Evolutionary conservation across 2,329 filamentous ascomycete genomes (phyloP).

Genomic region (Verticillium nubilum): DNA sequence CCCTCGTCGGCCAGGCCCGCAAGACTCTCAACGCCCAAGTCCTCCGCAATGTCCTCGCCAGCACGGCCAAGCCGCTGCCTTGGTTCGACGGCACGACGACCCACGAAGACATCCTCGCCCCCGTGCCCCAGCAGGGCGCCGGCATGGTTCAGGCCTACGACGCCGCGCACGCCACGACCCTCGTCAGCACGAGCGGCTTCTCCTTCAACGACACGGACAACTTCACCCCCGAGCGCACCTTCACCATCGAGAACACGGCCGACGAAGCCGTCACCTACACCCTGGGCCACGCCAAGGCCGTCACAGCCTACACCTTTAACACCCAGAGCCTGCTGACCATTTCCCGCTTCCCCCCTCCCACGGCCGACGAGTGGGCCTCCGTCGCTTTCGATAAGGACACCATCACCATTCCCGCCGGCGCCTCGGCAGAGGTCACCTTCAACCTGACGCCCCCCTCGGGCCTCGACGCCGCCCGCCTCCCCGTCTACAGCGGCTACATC

Average conservation of each 20-base stretch:
- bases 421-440: constrained; percentile 18
- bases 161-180: constrained; percentile 29
- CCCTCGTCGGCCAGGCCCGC: constrained; percentile 23
- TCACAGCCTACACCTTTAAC: constrained; percentile 31
- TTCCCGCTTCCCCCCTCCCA: constrained; percentile 11
- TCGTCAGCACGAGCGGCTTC: constrained; percentile 30
- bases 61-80: constrained; percentile 21
- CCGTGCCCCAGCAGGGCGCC: constrained; percentile 35
- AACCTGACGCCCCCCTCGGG: constrained; percentile 19
- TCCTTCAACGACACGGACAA: constrained; percentile 39
- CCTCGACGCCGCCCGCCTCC: constrained; percentile 23
- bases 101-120: constrained; percentile 14
- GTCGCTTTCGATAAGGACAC: constrained; percentile 9
- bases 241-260: constrained; percentile 34
- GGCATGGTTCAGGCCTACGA: constrained; percentile 36
- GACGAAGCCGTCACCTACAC: constrained; percentile 27
- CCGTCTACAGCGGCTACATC: constrained; percentile 38
- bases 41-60: constrained; percentile 19
- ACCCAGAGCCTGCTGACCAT: constrained; percentile 3
- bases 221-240: constrained; percentile 25
- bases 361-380: constrained; percentile 8
- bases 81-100: constrained; percentile 21
- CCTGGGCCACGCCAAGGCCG: constrained; percentile 27
- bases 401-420: constrained; percentile 21
- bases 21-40: constrained; percentile 18